A percentile compares a stretch with the other conserved stretches of the same genome.
Conservation (phyloP, 2,329 filamentous ascomycete genomes). For the Coniella lustricola region DNA sequence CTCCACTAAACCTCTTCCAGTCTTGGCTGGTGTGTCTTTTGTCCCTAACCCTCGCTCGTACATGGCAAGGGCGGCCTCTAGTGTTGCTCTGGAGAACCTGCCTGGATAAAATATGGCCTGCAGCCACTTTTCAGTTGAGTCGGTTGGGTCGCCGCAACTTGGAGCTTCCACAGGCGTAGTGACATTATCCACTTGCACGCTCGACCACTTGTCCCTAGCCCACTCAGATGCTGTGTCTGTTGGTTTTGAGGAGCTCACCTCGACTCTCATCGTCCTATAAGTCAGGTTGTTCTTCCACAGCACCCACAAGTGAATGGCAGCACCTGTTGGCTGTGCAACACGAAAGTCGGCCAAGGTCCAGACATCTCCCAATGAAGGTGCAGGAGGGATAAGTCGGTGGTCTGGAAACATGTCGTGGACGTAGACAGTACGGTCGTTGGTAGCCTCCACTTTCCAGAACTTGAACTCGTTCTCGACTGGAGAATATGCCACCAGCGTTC, state of each 20-base stretch:
- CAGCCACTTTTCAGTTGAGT: constrained; percentile 79
- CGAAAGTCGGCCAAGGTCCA: constrained; percentile 77
- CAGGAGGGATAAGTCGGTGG: constrained; percentile 54
- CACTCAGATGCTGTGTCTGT: constrained; percentile 48
- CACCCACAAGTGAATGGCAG: constrained; percentile 60
- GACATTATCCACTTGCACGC: constrained; percentile 55
- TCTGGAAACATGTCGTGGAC: constrained; percentile 67
- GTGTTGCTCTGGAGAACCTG: constrained; percentile 68
- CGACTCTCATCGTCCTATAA: constrained; percentile 66
- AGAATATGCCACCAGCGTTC: constrained; percentile 72
- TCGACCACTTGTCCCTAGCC: constrained; percentile 58
- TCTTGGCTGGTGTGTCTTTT: constrained; percentile 34
- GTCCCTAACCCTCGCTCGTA: constrained; percentile 61
- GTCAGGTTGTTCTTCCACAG: constrained; percentile 81
- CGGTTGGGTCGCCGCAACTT: constrained; percentile 57
- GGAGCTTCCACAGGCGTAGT: constrained; percentile 48
- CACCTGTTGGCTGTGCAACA: constrained; percentile 48
- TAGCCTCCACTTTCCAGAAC: constrained; percentile 71
- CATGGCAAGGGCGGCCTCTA: constrained; percentile 77
- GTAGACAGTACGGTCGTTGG: constrained; percentile 50
- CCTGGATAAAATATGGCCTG: constrained; percentile 76
- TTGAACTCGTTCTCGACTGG: constrained; percentile 89
- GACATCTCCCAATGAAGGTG: constrained; percentile 63
- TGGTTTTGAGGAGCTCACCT: constrained; percentile 37
- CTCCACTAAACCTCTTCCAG: constrained; percentile 59